Conservation (phyloP, 805 yeast genomes). For the Yamadazyma tumulicola region DNA sequence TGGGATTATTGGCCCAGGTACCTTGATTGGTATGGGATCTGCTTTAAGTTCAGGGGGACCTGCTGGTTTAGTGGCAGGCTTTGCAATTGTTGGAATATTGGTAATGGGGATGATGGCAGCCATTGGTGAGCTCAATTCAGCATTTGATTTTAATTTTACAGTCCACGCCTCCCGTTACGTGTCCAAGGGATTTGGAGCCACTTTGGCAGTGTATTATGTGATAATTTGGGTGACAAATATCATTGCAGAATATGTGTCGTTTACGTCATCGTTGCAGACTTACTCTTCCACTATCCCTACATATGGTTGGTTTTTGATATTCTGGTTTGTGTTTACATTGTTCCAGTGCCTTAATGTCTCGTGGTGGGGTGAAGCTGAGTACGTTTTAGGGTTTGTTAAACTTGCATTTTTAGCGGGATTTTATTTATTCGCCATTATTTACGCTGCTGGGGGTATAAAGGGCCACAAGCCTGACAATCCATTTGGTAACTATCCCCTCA, state of each 20-base stretch:
- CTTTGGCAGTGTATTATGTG: slow-evolving; percentile 41
- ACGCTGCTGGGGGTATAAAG: slow-evolving; percentile 24
- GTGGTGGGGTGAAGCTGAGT: slow-evolving; percentile 28
- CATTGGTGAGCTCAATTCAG: slow-evolving; percentile 37
- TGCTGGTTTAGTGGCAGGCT: slow-evolving; percentile 49
- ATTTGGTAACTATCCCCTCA: slow-evolving; percentile 25
- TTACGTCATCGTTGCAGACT: slow-evolving; percentile 41
- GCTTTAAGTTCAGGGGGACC: slow-evolving; percentile 42
- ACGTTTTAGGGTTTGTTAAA: slow-evolving; percentile 22
- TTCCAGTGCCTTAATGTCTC: slow-evolving; percentile 40
- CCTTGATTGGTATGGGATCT: slow-evolving; percentile 52
- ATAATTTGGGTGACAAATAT: slow-evolving; percentile 34
- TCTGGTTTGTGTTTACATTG: slow-evolving; percentile 32
- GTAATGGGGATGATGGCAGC: slow-evolving; percentile 38
- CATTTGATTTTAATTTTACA: slow-evolving; percentile 41
- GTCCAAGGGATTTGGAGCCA: slow-evolving; percentile 35
- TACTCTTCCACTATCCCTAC: slow-evolving; percentile 41
- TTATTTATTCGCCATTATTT: slow-evolving; percentile 17
- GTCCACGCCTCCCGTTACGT: slow-evolving; percentile 40
- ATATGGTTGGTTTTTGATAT: slow-evolving; percentile 44
- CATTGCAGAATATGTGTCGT: slow-evolving; percentile 45
- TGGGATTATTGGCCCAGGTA: slow-evolving; percentile 45
- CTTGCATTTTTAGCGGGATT: slow-evolving; percentile 20
- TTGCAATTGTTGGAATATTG: slow-evolving; percentile 43
- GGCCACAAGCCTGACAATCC: slow-evolving; percentile 25